Conservation (phyloP, 1,284 basidiomycete genomes). For the Pseudozyma flocculosa region DNA sequence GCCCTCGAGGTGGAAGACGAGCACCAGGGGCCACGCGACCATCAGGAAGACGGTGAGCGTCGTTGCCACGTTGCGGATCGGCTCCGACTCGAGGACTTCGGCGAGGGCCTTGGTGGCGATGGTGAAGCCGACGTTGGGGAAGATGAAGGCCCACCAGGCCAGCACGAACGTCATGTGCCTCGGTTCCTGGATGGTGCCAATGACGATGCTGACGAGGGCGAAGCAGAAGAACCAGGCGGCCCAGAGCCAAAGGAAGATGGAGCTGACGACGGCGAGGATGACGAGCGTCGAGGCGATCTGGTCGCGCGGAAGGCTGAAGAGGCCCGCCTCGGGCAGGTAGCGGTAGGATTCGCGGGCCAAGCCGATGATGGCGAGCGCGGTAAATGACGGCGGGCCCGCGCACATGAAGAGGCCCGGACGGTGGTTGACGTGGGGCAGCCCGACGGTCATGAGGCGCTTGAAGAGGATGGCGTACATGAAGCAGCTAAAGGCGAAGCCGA, state of each 20-base stretch:
- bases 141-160: constrained; percentile 33
- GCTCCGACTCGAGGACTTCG: constrained; percentile 2
- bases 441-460: constrained; percentile 18
- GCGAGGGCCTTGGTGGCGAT: constrained; percentile 16
- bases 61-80: constrained; percentile 6
- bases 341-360: constrained; percentile 3
- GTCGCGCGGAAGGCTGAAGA: background rate
- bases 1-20: constrained; percentile 9
- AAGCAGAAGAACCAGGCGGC: constrained; percentile 23
- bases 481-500: constrained; percentile 17
- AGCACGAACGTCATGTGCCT: constrained; percentile 19
- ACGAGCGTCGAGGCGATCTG: constrained; percentile 1
- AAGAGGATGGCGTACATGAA: constrained; percentile 31
- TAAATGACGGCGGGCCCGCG: constrained; percentile 30
- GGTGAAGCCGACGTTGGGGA: constrained; percentile 22
- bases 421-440: constrained; percentile 10
- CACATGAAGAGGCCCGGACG: constrained; percentile 28
- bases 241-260: constrained; percentile 21
- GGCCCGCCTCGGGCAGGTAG: constrained; percentile 7
- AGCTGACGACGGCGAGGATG: constrained; percentile 2
- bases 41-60: constrained; percentile 7
- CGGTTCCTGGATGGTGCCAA: background rate
- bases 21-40: constrained; percentile 9
- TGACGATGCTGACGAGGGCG: constrained; percentile 10
- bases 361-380: constrained; percentile 23